These are phyloP conservation scores for Lepidium didymum DNA, from an alignment of 345 rosid species.

Conservation along the genomic window DNA sequence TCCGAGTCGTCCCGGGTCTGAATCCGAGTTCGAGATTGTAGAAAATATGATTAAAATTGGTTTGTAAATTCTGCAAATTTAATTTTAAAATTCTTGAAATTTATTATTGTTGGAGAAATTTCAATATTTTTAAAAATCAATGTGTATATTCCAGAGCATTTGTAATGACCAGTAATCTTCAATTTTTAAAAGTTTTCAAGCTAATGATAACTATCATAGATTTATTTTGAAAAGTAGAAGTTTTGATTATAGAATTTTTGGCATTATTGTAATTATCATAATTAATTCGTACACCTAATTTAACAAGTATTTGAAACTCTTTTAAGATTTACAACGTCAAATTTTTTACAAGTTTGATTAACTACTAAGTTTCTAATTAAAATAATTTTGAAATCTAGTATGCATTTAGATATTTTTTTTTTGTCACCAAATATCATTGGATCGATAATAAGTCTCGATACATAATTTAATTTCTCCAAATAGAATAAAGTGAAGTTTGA, in stretches of 20 bases:
- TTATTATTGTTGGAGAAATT: background rate
- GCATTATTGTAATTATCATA: background rate
- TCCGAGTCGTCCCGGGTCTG: constrained; percentile 62
- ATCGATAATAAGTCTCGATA: too few relatives aligned
- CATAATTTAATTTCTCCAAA: too few relatives aligned
- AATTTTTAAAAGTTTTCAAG: background rate
- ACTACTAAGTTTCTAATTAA: background rate
- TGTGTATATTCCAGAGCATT: background rate
- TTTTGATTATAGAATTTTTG: background rate
- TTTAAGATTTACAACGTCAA: background rate
- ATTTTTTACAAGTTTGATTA: background rate
- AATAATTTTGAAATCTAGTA: background rate
- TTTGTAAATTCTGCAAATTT: constrained; percentile 8
- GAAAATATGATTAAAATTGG: background rate
- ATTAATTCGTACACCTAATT: background rate
- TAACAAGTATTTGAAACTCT: background rate
- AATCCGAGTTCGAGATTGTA: constrained; percentile 21
- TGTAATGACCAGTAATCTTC: background rate
- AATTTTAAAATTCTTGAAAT: constrained; percentile 2
- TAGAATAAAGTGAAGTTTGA: too few relatives aligned
- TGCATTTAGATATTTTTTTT: too few relatives aligned
- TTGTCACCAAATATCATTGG: too few relatives aligned
- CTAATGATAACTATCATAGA: background rate
- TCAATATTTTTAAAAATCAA: background rate
- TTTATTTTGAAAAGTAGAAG: background rate